Conservation (phyloP, 2,329 filamentous ascomycete genomes). For the Emydomyces testavorans region DNA sequence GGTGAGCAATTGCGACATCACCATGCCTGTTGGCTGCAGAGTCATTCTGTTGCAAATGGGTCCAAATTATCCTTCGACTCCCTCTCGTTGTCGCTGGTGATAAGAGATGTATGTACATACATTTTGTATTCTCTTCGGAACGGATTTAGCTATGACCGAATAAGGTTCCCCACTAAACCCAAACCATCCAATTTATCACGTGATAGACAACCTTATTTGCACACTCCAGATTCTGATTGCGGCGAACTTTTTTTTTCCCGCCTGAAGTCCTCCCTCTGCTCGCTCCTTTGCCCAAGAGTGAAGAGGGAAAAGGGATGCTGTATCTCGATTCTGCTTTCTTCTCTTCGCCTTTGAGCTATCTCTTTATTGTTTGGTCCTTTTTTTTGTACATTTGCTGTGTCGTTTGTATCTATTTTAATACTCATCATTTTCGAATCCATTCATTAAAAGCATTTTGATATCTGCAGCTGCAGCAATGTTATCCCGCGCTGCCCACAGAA, state of each 20-base stretch:
- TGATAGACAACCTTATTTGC: too few relatives aligned
- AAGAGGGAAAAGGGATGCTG: conserved; percentile 3
- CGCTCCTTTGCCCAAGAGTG: background rate
- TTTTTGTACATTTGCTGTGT: conserved; percentile 1
- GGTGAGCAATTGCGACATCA: too few relatives aligned
- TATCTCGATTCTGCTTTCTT: conserved; percentile 10
- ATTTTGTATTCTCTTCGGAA: too few relatives aligned
- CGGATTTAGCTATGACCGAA: background rate
- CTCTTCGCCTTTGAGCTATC: conserved; percentile 12
- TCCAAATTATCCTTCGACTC: too few relatives aligned
- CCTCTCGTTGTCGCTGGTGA: too few relatives aligned
- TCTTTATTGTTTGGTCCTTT: conserved; percentile 10
- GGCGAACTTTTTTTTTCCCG: conserved; percentile 1
- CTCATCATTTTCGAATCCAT: conserved; percentile 1
- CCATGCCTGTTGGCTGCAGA: too few relatives aligned
- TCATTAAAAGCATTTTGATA: background rate
- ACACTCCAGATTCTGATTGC: background rate
- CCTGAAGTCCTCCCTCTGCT: background rate
- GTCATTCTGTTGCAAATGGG: too few relatives aligned
- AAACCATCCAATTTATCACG: background rate
- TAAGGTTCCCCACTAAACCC: background rate
- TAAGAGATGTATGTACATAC: too few relatives aligned
- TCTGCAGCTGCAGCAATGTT: conserved; percentile 39
- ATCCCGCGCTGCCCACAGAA: conserved; percentile 44
- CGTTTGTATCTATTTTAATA: background rate